Evolutionary conservation across 2,329 filamentous ascomycete genomes (phyloP).

Genomic region (Hymenotorrendiella dingleyae): DNA sequence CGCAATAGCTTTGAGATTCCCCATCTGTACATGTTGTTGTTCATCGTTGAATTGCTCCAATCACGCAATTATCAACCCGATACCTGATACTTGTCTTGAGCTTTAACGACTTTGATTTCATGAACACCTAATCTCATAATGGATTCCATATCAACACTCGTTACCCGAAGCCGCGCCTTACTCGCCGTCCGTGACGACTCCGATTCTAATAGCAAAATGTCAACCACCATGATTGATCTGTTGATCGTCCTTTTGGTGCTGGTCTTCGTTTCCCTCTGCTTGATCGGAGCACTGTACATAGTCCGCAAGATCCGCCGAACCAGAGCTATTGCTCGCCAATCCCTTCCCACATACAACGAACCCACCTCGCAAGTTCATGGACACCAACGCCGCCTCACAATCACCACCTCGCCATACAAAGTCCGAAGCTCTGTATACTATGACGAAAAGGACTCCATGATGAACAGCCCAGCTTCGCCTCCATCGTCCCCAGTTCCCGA

Average conservation of each 20-base stretch:
- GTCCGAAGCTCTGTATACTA: slow-evolving; percentile 67
- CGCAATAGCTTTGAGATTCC: background rate
- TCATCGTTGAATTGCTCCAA: background rate
- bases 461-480: slow-evolving; percentile 69
- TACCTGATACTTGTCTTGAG: too few species aligned
- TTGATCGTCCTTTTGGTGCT: slow-evolving; percentile 76
- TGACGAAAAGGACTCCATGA: slow-evolving; percentile 72
- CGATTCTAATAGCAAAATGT: slow-evolving; percentile 36
- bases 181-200: slow-evolving; percentile 45
- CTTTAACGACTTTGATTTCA: slow-evolving; percentile 3
- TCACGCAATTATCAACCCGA: background rate
- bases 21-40: background rate
- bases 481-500: slow-evolving; percentile 82
- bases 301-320: slow-evolving; percentile 59
- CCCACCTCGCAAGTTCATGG: slow-evolving; percentile 29
- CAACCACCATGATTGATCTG: slow-evolving; percentile 62
- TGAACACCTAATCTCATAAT: slow-evolving; percentile 14
- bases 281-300: slow-evolving; percentile 63
- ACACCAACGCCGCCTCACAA: slow-evolving; percentile 52
- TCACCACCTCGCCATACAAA: slow-evolving; percentile 35
- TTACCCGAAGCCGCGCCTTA: slow-evolving; percentile 33
- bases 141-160: slow-evolving; percentile 24
- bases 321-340: slow-evolving; percentile 42
- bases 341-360: slow-evolving; percentile 63
- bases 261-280: slow-evolving; percentile 63